These are phyloP conservation scores for Pulveroboletus sp. DNA, from an alignment of 768 basidiomycete species.

Conservation along the genomic window DNA sequence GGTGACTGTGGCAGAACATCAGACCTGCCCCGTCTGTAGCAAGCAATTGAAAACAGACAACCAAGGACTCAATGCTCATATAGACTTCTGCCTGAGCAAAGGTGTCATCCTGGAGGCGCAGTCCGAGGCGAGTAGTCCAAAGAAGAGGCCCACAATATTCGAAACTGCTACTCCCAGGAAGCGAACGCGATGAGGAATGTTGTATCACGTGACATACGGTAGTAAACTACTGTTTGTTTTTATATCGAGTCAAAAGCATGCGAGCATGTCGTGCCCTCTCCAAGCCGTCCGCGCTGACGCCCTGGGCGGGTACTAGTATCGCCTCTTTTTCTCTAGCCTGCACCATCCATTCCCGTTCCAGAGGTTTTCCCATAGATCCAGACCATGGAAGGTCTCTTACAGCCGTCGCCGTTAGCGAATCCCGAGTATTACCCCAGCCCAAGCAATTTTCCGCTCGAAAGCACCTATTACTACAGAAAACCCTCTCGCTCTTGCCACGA, in stretches of 20 bases:
- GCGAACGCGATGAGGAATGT: too few relatives aligned
- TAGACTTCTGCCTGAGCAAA: slow-evolving; percentile 84
- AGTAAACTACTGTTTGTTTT: not conserved
- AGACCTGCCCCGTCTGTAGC: slow-evolving; percentile 69
- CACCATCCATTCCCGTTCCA: not conserved
- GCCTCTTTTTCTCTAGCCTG: not conserved
- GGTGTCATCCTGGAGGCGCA: slow-evolving; percentile 73
- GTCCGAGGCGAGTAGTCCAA: slow-evolving; percentile 21
- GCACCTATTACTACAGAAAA: slow-evolving; percentile 46
- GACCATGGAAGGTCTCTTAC: slow-evolving; percentile 1
- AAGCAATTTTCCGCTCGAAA: slow-evolving; percentile 6
- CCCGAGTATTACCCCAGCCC: not conserved
- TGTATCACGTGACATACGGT: slow-evolving; percentile 15
- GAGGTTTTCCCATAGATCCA: not conserved
- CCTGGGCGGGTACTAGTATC: not conserved
- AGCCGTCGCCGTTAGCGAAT: not conserved
- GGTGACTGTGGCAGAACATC: slow-evolving; percentile 11
- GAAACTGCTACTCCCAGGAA: slow-evolving; percentile 9
- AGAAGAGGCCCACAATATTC: slow-evolving; percentile 2
- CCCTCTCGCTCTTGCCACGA: slow-evolving; percentile 41
- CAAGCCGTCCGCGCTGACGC: slow-evolving; percentile 2
- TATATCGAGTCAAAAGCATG: slow-evolving; percentile 16
- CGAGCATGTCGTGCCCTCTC: slow-evolving; percentile 21
- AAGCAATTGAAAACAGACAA: slow-evolving; percentile 66
- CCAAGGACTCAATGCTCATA: slow-evolving; percentile 74